Conservation (phyloP, 1,139 yeast genomes). For the Kodamaea derodonti region DNA sequence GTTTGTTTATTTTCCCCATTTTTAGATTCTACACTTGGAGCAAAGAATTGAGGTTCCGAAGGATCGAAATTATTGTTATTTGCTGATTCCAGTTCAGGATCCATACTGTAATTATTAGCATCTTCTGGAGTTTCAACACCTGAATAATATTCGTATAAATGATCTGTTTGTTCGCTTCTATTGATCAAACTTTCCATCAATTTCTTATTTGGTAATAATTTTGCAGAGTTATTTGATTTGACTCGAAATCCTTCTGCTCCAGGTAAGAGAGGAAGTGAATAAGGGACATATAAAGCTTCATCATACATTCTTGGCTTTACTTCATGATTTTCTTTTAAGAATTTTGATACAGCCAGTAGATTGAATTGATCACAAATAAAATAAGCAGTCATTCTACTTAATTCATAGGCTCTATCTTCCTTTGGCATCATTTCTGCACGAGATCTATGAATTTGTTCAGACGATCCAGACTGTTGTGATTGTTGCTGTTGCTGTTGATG, state of each 20-base stretch:
- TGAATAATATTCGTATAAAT: slow-evolving; percentile 85
- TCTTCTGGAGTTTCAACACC: slow-evolving; percentile 73
- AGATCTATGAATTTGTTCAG: slow-evolving; percentile 44
- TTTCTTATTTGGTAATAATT: slow-evolving; percentile 56
- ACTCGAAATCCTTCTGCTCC: slow-evolving; percentile 85
- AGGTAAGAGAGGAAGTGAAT: slow-evolving; percentile 79
- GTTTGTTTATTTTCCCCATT: slow-evolving; percentile 1
- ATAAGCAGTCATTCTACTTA: slow-evolving; percentile 87
- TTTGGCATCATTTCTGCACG: slow-evolving; percentile 70
- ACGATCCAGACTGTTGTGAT: slow-evolving; percentile 10
- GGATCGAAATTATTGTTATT: slow-evolving; percentile 44
- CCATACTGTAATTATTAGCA: slow-evolving; percentile 54
- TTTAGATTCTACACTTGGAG: slow-evolving; percentile 26
- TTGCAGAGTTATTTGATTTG: slow-evolving; percentile 71
- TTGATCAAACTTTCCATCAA: slow-evolving; percentile 76
- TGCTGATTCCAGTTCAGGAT: slow-evolving; percentile 40
- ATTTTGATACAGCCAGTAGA: slow-evolving; percentile 58
- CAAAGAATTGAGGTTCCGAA: slow-evolving; percentile 48
- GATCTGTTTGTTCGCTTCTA: slow-evolving; percentile 80
- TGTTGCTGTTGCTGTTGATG: slow-evolving; percentile 8
- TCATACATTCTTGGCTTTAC: slow-evolving; percentile 85
- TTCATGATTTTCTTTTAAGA: slow-evolving; percentile 65
- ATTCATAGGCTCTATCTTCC: slow-evolving; percentile 62
- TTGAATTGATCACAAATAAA: slow-evolving; percentile 81
- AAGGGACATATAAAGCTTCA: slow-evolving; percentile 88